A percentile compares a stretch with the other conserved stretches of the same genome.
Evolutionary conservation across 164 flowering plant species (phyloP).

Genomic region (Akebia trifoliata): DNA sequence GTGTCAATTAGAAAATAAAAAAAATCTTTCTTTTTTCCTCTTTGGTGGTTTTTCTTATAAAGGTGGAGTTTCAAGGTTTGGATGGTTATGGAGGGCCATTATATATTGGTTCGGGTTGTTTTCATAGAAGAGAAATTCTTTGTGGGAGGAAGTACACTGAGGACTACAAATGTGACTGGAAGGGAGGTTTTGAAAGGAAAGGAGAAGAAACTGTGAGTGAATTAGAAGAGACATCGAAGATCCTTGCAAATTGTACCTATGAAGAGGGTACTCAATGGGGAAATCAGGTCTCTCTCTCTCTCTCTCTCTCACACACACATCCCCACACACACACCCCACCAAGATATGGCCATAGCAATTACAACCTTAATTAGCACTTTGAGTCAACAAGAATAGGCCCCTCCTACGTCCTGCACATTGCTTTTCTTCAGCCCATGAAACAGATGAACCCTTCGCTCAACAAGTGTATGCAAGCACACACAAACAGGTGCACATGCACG

Average conservation of each 20-base stretch:
- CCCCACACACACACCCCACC: neutral
- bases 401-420: too few relatives aligned
- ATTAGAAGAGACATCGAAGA: conserved; percentile 25
- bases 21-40: neutral
- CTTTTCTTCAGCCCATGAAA: too few relatives aligned
- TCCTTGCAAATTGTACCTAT: conserved; percentile 26
- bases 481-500: too few relatives aligned
- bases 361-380: neutral
- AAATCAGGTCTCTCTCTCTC: conserved; percentile 29
- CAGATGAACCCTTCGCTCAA: too few relatives aligned
- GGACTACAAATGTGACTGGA: conserved; percentile 17
- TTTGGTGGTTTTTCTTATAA: neutral
- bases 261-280: conserved; percentile 40
- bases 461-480: too few relatives aligned
- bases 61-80: conserved; percentile 23
- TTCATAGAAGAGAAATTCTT: conserved; percentile 31
- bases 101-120: conserved; percentile 39
- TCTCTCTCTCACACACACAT: conserved; percentile 9
- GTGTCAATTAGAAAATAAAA: too few relatives aligned
- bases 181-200: neutral
- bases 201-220: conserved; percentile 11
- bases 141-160: conserved; percentile 23
- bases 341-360: neutral
- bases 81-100: conserved; percentile 32
- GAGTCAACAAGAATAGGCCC: too few relatives aligned